Base-by-base conservation (phyloP, 129 eudicot species). In the Helichrysum umbraculigerum region DNA sequence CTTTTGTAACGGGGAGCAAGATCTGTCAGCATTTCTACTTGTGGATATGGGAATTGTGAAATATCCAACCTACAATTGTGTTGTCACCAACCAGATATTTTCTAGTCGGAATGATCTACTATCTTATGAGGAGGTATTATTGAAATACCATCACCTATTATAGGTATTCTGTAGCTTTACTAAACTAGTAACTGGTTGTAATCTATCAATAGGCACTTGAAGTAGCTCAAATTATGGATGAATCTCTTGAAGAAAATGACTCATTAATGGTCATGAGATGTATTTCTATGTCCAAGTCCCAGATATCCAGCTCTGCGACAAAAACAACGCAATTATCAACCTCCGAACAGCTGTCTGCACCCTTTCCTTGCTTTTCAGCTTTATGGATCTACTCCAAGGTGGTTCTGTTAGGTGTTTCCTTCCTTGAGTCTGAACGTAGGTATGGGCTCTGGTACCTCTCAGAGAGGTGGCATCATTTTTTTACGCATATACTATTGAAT, bases 181-280 rank as follows among this genome's bases (percentile, higher is more conserved):
- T 41, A 30, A 81, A 50, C 63, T 61, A 59, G 29, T n/a, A 37
- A 44, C 62, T 68, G 42, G 9, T 60, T 19, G 33, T 72, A 8
- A 74, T 50, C 21, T 78, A 60, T 30, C 65, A 74, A 77, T 82
- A 94, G 98, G 98, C 98, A 76, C 89, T 94, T 84, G 98, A 94
- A 82, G 87, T 94, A 61, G 92, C 98, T 71, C 98, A 94, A 80
- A 76, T 91, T 66, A 94, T 94, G 97, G 98, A 85, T 81, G 88
- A 94, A 79, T 79, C 96, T 65, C 87, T 94, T 76, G 93, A 87
- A 70, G 90, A 84, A 79, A 80, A 84, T 79, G 80, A 87, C 66
- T 66, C 79, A 30, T 87, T 87, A 74, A 47, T 83, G 82, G 85
- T 91, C 32, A 74, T 79, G 65, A 89, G 84, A 75, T 94, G 98